Conservation (phyloP, 192 early-diverging fungal genomes). For the Rhizophagus prolifer region DNA sequence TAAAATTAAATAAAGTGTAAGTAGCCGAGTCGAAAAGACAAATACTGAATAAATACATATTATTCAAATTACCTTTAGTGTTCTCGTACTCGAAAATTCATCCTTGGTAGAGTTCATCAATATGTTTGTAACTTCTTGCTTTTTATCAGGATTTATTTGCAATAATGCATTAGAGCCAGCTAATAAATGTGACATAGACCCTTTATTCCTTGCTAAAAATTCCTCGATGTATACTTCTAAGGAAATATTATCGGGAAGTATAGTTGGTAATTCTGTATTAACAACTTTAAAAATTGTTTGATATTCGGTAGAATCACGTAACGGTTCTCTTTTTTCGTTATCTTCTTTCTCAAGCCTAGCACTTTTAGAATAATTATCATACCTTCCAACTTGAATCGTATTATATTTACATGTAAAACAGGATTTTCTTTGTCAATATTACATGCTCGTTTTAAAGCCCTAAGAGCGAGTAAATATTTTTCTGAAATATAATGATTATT, state of each 20-base stretch:
- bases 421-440: constrained; percentile 46
- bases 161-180: constrained; percentile 20
- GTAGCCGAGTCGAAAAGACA: background rate
- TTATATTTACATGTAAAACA: constrained; percentile 46
- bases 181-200: constrained; percentile 28
- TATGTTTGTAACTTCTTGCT: constrained; percentile 22
- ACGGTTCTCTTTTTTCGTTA: background rate
- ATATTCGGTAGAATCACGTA: background rate
- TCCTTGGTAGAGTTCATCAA: constrained; percentile 15
- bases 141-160: constrained; percentile 8
- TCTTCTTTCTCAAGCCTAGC: background rate
- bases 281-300: constrained; percentile 21
- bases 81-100: constrained; percentile 17
- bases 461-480: constrained; percentile 67
- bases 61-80: constrained; percentile 13
- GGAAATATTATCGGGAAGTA: constrained; percentile 10
- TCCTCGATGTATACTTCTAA: constrained; percentile 5
- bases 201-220: constrained; percentile 24
- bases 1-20: background rate
- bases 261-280: background rate
- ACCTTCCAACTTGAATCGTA: constrained; percentile 47
- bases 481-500: constrained; percentile 37
- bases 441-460: constrained; percentile 52
- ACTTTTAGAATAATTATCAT: constrained; percentile 7
- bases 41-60: background rate